A percentile compares a stretch with the other conserved stretches of the same genome.
These are phyloP conservation scores for Globisporangium paroecandrum DNA, from an alignment of 352 stramenopile genomes.

Conservation along the genomic window DNA sequence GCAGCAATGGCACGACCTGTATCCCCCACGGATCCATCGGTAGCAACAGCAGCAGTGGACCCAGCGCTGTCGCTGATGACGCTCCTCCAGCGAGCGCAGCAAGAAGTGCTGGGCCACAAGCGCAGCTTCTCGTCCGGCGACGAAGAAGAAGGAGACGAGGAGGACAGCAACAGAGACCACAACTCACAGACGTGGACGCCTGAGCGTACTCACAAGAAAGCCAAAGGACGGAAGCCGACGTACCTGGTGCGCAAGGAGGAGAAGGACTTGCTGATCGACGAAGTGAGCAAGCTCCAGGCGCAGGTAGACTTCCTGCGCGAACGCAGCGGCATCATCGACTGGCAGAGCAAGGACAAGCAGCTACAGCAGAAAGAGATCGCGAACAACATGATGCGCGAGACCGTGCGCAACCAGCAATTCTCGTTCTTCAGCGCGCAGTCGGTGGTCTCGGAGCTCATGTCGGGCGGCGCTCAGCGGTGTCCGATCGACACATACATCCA, in stretches of 20 bases:
- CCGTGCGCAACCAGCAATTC: conserved; percentile 45
- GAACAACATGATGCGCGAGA: conserved; percentile 43
- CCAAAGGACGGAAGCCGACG: conserved; percentile 38
- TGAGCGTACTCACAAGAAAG: conserved; percentile 24
- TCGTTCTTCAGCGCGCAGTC: conserved; percentile 41
- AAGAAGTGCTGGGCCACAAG: neutral
- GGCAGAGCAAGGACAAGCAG: conserved; percentile 22
- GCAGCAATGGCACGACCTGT: neutral
- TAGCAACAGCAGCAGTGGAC: neutral
- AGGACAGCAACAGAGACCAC: neutral
- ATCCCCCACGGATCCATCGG: neutral
- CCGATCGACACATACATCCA: conserved; percentile 47
- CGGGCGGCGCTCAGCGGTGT: conserved; percentile 22
- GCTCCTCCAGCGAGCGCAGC: conserved; percentile 1
- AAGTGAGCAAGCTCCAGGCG: conserved; percentile 36
- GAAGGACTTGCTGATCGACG: conserved; percentile 31
- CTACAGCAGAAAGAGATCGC: conserved; percentile 36
- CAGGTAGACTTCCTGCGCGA: conserved; percentile 38
- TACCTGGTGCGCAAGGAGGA: conserved; percentile 53
- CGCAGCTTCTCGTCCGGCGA: conserved; percentile 9
- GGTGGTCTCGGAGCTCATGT: conserved; percentile 39
- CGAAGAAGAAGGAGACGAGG: conserved; percentile 2
- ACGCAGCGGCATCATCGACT: conserved; percentile 18
- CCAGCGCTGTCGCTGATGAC: conserved; percentile 10
- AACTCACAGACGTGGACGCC: neutral